Evolutionary conservation across 768 basidiomycete species (phyloP), one percentile per base, ranked within the genome.

Genomic region (Coprinopsis strossmayeri): DNA sequence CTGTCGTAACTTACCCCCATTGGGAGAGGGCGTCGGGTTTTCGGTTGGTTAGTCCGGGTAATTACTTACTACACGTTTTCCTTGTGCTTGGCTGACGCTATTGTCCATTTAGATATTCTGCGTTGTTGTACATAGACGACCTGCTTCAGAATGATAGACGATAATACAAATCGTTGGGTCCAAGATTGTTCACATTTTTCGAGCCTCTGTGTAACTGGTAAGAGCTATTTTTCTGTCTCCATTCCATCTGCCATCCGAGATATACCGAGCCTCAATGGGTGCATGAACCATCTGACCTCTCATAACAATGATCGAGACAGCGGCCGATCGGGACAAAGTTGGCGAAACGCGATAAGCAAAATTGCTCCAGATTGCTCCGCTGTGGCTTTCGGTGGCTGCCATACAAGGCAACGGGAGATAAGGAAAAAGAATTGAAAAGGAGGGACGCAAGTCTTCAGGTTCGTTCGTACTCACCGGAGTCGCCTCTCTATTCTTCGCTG

Each of bases 241-340:
- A n/a, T n/a, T n/a, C n/a, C 30, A 32, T 32, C 30, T 32, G 15
- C 11, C 41, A 21, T 26, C 28, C 25, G 43, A 25, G 18, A 34
- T 30, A 10, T 24, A 24, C 28, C 30, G 28, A 32, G 38, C 13
- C 5, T n/a, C 25, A 21, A 12, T 13, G 5, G 12, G 35, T 17
- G n/a, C 41, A 42, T 20, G 26, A 11, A 20, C 18, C 25, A 23
- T 18, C 24, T 43, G 42, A 27, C 34, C 35, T 39, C 15, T 15
- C 11, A 35, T 20, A 38, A 24, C 37, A 18, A 13, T 44, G 42
- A 30, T 38, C 15, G 32, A 37, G 37, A 23, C 13, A 50, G 15
- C 49, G 49, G 49, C 49, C 49, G 49, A 50, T 50, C 49, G 49
- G 49, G 34, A 44, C 20, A 45, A 44, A 26, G 40, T 18, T 24